These are phyloP conservation scores for Polysphondylium violaceum DNA, from an alignment of 78 protist species.

Conservation along the genomic window DNA sequence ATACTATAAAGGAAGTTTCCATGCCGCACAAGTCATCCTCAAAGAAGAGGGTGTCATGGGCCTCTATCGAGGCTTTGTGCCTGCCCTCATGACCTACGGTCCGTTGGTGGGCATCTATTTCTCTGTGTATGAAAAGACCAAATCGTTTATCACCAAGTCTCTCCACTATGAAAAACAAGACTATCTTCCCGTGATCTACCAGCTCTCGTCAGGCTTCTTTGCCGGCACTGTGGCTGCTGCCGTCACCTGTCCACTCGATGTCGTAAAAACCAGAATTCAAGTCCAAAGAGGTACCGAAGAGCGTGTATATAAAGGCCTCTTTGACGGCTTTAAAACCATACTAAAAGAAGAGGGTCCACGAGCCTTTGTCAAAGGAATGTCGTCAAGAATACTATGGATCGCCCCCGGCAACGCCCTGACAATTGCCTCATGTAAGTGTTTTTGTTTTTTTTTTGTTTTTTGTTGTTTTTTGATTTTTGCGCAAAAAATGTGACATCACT, in stretches of 20 bases:
- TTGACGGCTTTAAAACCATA: constrained; percentile 39
- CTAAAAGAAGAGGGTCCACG: constrained; percentile 77
- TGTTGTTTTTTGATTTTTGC: not conserved
- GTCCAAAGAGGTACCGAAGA: constrained; percentile 39
- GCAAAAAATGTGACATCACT: no score
- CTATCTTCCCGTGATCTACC: constrained; percentile 33
- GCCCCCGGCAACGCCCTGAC: constrained; percentile 87
- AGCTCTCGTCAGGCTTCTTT: constrained; percentile 62
- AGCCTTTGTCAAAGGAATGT: constrained; percentile 83
- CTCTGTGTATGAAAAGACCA: constrained; percentile 70
- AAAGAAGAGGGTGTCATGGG: constrained; percentile 74
- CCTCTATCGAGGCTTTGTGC: constrained; percentile 75
- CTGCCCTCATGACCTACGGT: constrained; percentile 68
- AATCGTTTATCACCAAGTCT: not conserved
- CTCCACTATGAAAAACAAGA: not conserved
- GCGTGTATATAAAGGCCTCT: constrained; percentile 45
- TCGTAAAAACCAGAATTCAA: constrained; percentile 83
- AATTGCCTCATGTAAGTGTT: constrained; percentile 79
- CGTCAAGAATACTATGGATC: constrained; percentile 83
- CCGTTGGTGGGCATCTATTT: constrained; percentile 82
- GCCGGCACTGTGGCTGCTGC: constrained; percentile 87
- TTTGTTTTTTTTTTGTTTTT: not conserved
- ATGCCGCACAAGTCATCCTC: constrained; percentile 44
- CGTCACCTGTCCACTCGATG: constrained; percentile 86
- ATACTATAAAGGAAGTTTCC: constrained; percentile 53